A percentile compares a stretch with the other conserved stretches of the same genome.
Conservation (phyloP, 257 asterid species). For the Osmanthus fragrans region DNA sequence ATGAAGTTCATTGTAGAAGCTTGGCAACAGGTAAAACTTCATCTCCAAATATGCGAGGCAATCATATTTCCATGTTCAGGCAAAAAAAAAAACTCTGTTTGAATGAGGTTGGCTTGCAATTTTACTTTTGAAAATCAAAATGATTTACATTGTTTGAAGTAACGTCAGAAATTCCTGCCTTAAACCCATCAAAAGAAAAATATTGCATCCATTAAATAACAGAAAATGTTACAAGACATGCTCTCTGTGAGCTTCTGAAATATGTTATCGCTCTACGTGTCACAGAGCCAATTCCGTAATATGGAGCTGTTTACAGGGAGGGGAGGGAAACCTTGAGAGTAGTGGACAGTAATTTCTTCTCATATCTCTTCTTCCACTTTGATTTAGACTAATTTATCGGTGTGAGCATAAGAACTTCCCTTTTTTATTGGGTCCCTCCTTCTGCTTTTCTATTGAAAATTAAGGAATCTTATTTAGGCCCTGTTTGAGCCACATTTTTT, state of each 20-base stretch:
- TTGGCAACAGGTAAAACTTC: slow-evolving; percentile 82
- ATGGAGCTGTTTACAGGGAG: background rate
- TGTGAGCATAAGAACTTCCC: background rate
- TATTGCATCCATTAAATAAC: background rate
- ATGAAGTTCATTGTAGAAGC: slow-evolving; percentile 89
- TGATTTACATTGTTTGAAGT: background rate
- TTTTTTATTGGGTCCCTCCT: background rate
- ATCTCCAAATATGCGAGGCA: slow-evolving; percentile 2
- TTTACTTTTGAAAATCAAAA: background rate
- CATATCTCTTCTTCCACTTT: background rate
- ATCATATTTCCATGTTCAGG: background rate
- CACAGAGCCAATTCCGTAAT: background rate
- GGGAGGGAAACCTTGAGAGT: background rate
- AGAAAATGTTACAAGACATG: slow-evolving; percentile 1
- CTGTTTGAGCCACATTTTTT: no score
- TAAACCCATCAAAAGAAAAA: background rate
- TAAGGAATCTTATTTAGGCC: background rate
- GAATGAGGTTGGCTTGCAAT: background rate
- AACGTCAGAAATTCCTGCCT: background rate
- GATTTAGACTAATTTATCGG: background rate
- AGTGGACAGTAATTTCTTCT: background rate
- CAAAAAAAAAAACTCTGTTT: background rate
- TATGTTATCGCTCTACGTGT: background rate
- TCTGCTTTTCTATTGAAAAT: background rate
- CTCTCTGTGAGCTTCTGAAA: no score